These are phyloP conservation scores for Turnera subulata DNA, from an alignment of 345 rosid species.

Conservation along the genomic window DNA sequence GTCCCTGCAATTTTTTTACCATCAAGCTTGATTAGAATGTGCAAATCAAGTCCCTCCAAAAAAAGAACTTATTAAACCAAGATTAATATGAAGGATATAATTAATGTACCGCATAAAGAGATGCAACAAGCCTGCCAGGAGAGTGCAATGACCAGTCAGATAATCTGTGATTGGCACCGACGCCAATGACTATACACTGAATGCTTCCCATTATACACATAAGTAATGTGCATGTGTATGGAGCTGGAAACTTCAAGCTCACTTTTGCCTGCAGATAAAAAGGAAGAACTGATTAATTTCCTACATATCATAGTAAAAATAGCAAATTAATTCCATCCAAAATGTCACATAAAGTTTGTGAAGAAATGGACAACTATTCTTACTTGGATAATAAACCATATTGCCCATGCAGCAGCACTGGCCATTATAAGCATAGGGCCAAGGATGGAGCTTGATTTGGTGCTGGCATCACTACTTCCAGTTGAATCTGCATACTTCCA, in stretches of 20 bases:
- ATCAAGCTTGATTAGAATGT: too few species aligned
- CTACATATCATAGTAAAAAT: background rate
- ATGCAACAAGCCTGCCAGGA: background rate
- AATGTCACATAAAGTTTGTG: background rate
- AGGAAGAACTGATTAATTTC: too few species aligned
- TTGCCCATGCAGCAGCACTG: background rate
- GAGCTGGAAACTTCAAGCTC: background rate
- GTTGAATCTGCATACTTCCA: conserved; percentile 61
- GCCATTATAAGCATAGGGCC: conserved; percentile 28
- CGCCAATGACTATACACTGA: background rate
- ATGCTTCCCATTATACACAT: background rate
- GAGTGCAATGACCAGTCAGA: background rate
- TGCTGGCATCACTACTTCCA: conserved; percentile 11
- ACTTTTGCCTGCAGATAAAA: background rate
- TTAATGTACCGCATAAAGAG: background rate
- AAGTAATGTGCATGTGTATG: background rate
- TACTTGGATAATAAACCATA: background rate
- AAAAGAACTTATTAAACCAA: too few species aligned
- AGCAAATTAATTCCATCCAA: background rate
- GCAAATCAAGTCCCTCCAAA: too few species aligned
- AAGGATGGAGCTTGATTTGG: conserved; percentile 40
- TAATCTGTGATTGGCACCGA: background rate
- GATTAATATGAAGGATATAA: too few species aligned
- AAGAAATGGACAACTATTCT: background rate
- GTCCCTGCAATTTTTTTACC: too few species aligned